Evolutionary conservation across 2,329 filamentous ascomycete species (phyloP), one percentile per base, ranked within the genome.

Genomic region (Microsporum ferrugineum): DNA sequence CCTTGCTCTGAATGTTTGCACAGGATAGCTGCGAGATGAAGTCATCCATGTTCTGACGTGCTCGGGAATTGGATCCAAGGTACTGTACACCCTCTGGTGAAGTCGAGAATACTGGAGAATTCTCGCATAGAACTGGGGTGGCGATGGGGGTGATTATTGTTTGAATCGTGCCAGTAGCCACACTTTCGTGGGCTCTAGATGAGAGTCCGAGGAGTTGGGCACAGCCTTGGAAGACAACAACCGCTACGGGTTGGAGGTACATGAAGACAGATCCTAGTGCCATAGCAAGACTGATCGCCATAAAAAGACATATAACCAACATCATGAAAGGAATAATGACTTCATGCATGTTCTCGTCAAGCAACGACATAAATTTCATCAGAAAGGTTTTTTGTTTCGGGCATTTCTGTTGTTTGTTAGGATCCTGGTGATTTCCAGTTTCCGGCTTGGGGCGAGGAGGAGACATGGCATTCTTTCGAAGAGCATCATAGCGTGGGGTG

Each of bases 11-110:
- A 5, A 8, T 17, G 61, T 29, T 66, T 65, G 10, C 66, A 29
- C 66, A 66, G 14, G 65, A 65, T 41, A 69, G 66, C 14, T 65
- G 65, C 27, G 68, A 66, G 7, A 70, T 62, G 27, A 69, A 68
- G 6, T 69, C 66, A 33, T 69, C 61, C 5, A 67, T 63, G n/a
- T 60, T 59, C 55, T 70, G 65, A 17, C 64, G 62, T 17, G 2
- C 23, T 10, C 23, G 45, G 10, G 45, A 29, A 12, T 49, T 7
- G 5, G 58, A 60, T 58, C 10, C 8, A 5, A 49, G 7, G 23
- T 49, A 47, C 17, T 29, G 23, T 31, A 29, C 45, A 10, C 45
- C 45, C 23, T 49, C n/a, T 55, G 49, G 49, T n/a, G 49, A 55
- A 12, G 49, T 36, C 31, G 49, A 55, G 31, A 55, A 17, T 4